These are phyloP conservation scores for Fusarium longipes DNA, from an alignment of 2,329 filamentous ascomycete genomes.

Conservation along the genomic window DNA sequence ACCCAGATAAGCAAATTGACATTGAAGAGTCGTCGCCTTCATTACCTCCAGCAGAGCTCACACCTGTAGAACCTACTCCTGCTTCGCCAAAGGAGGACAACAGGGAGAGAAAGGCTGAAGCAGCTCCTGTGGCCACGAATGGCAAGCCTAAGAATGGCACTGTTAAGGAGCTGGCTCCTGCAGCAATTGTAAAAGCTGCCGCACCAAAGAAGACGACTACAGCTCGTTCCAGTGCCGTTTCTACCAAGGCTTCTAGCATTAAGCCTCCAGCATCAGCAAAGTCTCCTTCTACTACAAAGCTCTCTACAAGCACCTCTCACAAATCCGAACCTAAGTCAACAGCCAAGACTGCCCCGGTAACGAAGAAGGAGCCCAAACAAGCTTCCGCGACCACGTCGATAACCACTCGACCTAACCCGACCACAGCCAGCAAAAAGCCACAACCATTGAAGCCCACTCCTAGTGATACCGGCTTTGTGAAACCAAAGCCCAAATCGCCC, in stretches of 20 bases:
- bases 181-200: slow-evolving; percentile 23
- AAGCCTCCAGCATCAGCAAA: slow-evolving; percentile 35
- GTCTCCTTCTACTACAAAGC: slow-evolving; percentile 39
- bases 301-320: slow-evolving; percentile 41
- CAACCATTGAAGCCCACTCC: slow-evolving; percentile 55
- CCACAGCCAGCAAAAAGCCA: slow-evolving; percentile 57
- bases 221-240: slow-evolving; percentile 39
- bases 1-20: slow-evolving; percentile 56
- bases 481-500: slow-evolving; percentile 73
- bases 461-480: slow-evolving; percentile 60
- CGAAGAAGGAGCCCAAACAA: slow-evolving; percentile 51
- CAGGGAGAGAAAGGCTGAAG: slow-evolving; percentile 12
- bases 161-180: slow-evolving; percentile 30
- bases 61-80: slow-evolving; percentile 18
- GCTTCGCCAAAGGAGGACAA: slow-evolving; percentile 29
- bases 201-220: slow-evolving; percentile 34
- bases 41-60: slow-evolving; percentile 17
- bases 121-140: slow-evolving; percentile 32
- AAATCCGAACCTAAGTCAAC: slow-evolving; percentile 47
- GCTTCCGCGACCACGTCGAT: slow-evolving; percentile 40
- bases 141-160: slow-evolving; percentile 44
- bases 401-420: slow-evolving; percentile 47
- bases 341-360: slow-evolving; percentile 42
- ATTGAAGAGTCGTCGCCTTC: slow-evolving; percentile 51
- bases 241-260: slow-evolving; percentile 41